phyloP scores from a whole-genome alignment of 495 filamentous ascomycete genomes.

The Pyrenula aspistea region DNA sequence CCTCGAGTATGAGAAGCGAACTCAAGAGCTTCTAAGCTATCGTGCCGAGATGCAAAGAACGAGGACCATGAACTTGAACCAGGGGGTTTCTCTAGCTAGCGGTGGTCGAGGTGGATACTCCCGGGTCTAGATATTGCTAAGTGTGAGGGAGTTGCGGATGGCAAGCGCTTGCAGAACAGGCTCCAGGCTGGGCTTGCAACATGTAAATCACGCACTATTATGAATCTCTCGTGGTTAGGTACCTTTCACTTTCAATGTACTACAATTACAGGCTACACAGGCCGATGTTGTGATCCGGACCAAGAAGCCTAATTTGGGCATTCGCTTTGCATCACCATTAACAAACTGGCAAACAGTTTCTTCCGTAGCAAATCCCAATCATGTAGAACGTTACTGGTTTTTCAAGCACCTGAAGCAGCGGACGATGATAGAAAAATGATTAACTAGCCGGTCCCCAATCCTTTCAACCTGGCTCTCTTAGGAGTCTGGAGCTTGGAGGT shows the following conservation, averaged over 20 bases:
- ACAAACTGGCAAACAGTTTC: too few species aligned
- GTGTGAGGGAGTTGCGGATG: background rate
- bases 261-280: background rate
- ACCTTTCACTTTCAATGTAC: background rate
- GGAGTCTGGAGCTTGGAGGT: too few species aligned
- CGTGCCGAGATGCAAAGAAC: conserved; percentile 16
- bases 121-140: background rate
- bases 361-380: too few species aligned
- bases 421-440: too few species aligned
- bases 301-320: too few species aligned
- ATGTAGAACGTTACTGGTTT: too few species aligned
- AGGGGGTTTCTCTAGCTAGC: background rate
- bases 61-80: background rate
- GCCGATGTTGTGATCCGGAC: background rate
- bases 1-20: conserved; percentile 42
- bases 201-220: background rate
- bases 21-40: conserved; percentile 49
- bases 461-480: too few species aligned
- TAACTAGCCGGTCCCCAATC: too few species aligned
- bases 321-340: too few species aligned
- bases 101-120: background rate
- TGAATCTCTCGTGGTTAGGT: background rate
- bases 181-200: background rate
- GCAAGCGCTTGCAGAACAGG: background rate
- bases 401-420: too few species aligned